Evolutionary conservation across 2,329 filamentous ascomycete species (phyloP), one percentile per base, ranked within the genome.

Genomic region (Alternaria triticimaculans): DNA sequence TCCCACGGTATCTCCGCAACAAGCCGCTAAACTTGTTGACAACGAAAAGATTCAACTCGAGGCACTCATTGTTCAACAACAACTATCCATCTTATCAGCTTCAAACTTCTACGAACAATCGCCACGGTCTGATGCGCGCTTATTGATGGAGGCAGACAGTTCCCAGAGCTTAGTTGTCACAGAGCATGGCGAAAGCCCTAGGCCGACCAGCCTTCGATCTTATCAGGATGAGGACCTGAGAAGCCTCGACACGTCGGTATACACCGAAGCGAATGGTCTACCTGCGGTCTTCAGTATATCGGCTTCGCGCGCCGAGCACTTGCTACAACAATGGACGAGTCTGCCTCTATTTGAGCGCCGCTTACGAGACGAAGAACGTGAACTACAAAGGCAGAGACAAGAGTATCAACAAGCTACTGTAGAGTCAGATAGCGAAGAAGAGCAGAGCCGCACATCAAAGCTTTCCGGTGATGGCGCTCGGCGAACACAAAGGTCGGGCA

Each of bases 21-120:
- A 76, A 60, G 72, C 73, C 11, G 72, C 70, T 8, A 72, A 71
- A 46, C 73, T 77, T 30, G 74, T 81, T 46, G 64, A 69, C 10
- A 80, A 79, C 49, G 78, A 82, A 60, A 76, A 73, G 44, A 58
- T 70, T 6, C 80, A 81, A 63, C 69, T 81, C 8, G 76, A 81
- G 56, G 72, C 71, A 12, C 65, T 81, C 7, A 72, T 82, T 20
- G 76, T 81, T 43, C 80, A 81, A 54, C 80, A 82, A 53, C 80
- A 82, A 57, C 66, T 80, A 49, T 72, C 76, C 3, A 75, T 81
- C 25, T 53, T 80, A 6, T 66, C 67, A 14, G 73, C 75, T 8
- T 64, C 58, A 9, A 68, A 68, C 18, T 57, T 66, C 6, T 71
- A 76, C 28, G 64, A 76, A 37, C 51, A 65, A 20, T 14, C 54